These are phyloP conservation scores for Talaromyces funiculosus DNA, from an alignment of 2,329 filamentous ascomycete genomes.

Conservation along the genomic window DNA sequence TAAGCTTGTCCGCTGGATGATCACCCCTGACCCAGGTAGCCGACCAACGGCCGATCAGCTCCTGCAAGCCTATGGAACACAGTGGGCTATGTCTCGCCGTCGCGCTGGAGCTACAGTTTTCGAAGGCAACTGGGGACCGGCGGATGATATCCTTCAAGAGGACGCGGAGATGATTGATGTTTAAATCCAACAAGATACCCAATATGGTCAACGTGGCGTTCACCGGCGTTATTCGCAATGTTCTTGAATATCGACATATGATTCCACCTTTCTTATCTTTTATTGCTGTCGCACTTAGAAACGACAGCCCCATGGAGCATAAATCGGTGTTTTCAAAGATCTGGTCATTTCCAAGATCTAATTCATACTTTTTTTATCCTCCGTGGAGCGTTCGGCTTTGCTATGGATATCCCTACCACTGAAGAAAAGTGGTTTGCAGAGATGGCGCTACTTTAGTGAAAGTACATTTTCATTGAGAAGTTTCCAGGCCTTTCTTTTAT, in stretches of 20 bases:
- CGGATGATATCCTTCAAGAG: slow-evolving; percentile 55
- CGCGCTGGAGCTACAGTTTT: slow-evolving; percentile 89
- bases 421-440: slow-evolving; percentile 10
- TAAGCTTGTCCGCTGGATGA: slow-evolving; percentile 80
- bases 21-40: slow-evolving; percentile 64
- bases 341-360: background rate
- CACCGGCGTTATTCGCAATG: slow-evolving; percentile 6
- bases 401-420: slow-evolving; percentile 10
- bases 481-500: slow-evolving; percentile 10
- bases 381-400: slow-evolving; percentile 6
- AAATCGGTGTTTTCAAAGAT: background rate
- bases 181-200: slow-evolving; percentile 25
- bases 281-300: background rate
- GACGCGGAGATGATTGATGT: slow-evolving; percentile 61
- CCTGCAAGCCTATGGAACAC: slow-evolving; percentile 65
- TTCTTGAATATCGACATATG: slow-evolving; percentile 19
- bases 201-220: slow-evolving; percentile 9
- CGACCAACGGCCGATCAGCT: slow-evolving; percentile 73
- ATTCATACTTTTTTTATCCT: background rate
- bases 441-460: slow-evolving; percentile 10
- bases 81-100: slow-evolving; percentile 72
- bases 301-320: background rate
- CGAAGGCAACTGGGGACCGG: slow-evolving; percentile 91
- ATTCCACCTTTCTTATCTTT: slow-evolving; percentile 7
- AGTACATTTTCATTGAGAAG: slow-evolving; percentile 9